These are phyloP conservation scores for Musa beccarii DNA, from an alignment of 176 grass and related monocot species.

Conservation along the genomic window DNA sequence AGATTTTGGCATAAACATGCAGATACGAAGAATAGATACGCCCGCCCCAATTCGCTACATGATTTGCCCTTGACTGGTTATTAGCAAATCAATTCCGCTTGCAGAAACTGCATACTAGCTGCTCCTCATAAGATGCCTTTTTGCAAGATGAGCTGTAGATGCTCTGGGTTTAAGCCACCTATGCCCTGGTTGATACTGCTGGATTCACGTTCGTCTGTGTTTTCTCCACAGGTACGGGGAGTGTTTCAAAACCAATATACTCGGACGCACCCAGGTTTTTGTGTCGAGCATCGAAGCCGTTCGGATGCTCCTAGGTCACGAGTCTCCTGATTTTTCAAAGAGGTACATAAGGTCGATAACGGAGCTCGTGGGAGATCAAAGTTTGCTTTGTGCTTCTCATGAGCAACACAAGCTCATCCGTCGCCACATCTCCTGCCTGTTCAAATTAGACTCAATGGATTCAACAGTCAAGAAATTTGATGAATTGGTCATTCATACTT, in stretches of 20 bases:
- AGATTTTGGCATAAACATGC: no score
- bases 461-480: slow-evolving; percentile 37
- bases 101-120: no score
- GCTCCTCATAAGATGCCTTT: no score
- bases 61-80: not conserved
- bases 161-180: no score
- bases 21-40: no score
- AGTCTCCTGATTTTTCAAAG: slow-evolving; percentile 62
- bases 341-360: slow-evolving; percentile 73
- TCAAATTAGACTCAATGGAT: slow-evolving; percentile 32
- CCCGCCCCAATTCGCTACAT: no score
- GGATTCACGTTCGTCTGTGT: not conserved
- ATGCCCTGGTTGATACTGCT: no score
- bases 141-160: no score
- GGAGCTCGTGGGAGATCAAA: slow-evolving; percentile 60
- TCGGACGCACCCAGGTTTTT: slow-evolving; percentile 70
- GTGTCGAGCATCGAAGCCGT: slow-evolving; percentile 30
- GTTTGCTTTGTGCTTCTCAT: slow-evolving; percentile 66
- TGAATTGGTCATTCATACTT: slow-evolving; percentile 18
- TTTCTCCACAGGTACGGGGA: slow-evolving; percentile 30
- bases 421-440: slow-evolving; percentile 45
- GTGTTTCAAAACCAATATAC: slow-evolving; percentile 64
- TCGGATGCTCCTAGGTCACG: slow-evolving; percentile 30
- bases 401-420: slow-evolving; percentile 38
- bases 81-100: no score